phyloP scores from a whole-genome alignment of 768 basidiomycete genomes.

The Xerocomus potaroensis region DNA sequence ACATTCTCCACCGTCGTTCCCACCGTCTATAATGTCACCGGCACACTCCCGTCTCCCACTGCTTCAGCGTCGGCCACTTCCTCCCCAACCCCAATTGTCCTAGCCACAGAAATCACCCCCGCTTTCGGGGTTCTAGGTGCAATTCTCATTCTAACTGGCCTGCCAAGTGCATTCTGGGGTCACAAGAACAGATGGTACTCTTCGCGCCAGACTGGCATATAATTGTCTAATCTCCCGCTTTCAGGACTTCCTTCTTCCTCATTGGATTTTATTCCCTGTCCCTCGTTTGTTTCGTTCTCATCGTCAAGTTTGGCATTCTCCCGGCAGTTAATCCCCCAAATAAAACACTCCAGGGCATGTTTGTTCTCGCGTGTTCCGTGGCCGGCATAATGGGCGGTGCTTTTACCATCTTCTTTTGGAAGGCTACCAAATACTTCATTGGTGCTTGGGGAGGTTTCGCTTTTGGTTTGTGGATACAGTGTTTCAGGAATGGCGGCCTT shows the following conservation, averaged over 20 bases:
- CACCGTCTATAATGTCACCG: constrained; percentile 59
- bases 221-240: constrained; percentile 11
- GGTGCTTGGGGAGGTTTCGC: constrained; percentile 68
- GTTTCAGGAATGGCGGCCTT: constrained; percentile 76
- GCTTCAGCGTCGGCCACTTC: constrained; percentile 41
- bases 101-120: constrained; percentile 72
- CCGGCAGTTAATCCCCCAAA: constrained; percentile 79
- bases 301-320: constrained; percentile 83
- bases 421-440: constrained; percentile 78
- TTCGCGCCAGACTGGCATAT: not conserved
- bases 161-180: constrained; percentile 87
- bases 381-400: constrained; percentile 83
- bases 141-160: constrained; percentile 82
- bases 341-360: constrained; percentile 79
- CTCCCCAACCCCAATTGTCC: constrained; percentile 33
- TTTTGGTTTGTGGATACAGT: constrained; percentile 83
- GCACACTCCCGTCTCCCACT: constrained; percentile 47
- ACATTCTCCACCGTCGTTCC: constrained; percentile 53
- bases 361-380: constrained; percentile 76
- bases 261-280: constrained; percentile 88
- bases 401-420: constrained; percentile 90
- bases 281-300: constrained; percentile 81
- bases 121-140: constrained; percentile 88
- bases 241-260: constrained; percentile 90
- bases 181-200: constrained; percentile 93